phyloP scores from a whole-genome alignment of 768 basidiomycete genomes.

The Suillus brevipes region DNA sequence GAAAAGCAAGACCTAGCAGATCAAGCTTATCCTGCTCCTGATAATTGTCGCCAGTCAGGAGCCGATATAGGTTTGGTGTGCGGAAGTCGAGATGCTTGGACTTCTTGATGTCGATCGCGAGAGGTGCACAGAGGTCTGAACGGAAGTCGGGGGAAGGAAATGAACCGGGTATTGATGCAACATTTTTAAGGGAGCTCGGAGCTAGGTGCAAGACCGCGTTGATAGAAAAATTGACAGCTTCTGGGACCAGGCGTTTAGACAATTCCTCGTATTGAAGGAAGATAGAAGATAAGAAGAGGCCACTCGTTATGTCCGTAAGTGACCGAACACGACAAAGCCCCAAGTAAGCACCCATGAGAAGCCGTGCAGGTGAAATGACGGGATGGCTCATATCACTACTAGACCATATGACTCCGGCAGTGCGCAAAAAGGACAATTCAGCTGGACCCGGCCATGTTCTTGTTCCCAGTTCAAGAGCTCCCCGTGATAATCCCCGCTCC shows the following conservation, averaged over 20 bases:
- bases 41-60: constrained; percentile 36
- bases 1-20: constrained; percentile 60
- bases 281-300: constrained; percentile 86
- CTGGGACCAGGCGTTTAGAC: constrained; percentile 87
- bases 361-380: constrained; percentile 80
- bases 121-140: constrained; percentile 42
- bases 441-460: constrained; percentile 88
- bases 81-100: constrained; percentile 39
- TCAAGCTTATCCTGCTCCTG: constrained; percentile 72
- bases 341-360: constrained; percentile 91
- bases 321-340: constrained; percentile 79
- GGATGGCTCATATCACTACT: constrained; percentile 93
- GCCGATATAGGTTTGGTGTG: constrained; percentile 48
- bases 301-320: constrained; percentile 74
- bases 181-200: constrained; percentile 54
- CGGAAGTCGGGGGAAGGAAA: constrained; percentile 75
- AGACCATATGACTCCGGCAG: constrained; percentile 85
- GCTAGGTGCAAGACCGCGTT: constrained; percentile 72
- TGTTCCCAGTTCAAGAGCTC: constrained; percentile 55
- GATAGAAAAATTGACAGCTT: constrained; percentile 80
- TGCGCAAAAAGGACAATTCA: constrained; percentile 78
- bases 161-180: constrained; percentile 56
- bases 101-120: constrained; percentile 41
- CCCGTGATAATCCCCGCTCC: constrained; percentile 73
- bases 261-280: constrained; percentile 81